phyloP scores from a whole-genome alignment of 2,329 filamentous ascomycete genomes.

The Emmonsiellopsis sp. region DNA sequence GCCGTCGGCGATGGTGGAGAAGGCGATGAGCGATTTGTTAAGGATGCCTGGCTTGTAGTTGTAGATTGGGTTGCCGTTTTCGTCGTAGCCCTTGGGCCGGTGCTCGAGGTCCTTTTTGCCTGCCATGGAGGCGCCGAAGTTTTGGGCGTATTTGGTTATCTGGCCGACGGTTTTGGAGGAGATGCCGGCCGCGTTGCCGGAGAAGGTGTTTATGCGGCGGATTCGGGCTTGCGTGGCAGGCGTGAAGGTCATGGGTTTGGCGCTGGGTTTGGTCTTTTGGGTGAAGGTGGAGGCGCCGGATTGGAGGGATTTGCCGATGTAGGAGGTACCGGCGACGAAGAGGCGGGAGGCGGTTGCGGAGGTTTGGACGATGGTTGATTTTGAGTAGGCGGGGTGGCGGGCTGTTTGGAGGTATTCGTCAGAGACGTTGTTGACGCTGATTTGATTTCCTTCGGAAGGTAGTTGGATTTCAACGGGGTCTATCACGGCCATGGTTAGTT shows the following conservation, averaged over 20 bases:
- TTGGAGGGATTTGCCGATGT: conserved; percentile 68
- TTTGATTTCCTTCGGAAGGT: conserved; percentile 37
- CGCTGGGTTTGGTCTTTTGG: conserved; percentile 64
- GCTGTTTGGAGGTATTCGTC: conserved; percentile 62
- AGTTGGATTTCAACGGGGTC: conserved; percentile 41
- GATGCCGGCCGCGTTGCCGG: conserved; percentile 64
- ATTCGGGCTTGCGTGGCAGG: conserved; percentile 76
- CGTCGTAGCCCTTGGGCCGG: conserved; percentile 54
- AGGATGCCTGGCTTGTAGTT: conserved; percentile 81
- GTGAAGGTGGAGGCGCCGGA: conserved; percentile 72
- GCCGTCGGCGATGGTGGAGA: conserved; percentile 87
- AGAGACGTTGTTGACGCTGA: conserved; percentile 38
- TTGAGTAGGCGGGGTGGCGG: conserved; percentile 83
- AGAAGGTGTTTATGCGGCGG: conserved; percentile 82
- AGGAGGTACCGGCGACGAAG: conserved; percentile 77
- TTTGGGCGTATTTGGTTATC: conserved; percentile 77
- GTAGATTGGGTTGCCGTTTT: conserved; percentile 54
- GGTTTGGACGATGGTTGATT: conserved; percentile 75
- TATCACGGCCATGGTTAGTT: conserved; percentile 17
- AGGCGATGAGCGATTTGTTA: conserved; percentile 95
- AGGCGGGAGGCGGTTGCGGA: conserved; percentile 82
- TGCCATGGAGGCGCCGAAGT: conserved; percentile 67
- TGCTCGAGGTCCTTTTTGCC: conserved; percentile 45
- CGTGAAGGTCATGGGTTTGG: conserved; percentile 78
- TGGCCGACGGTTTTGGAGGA: conserved; percentile 81